Conservation (phyloP, 2,329 filamentous ascomycete genomes). For the Aspergillus luchuensis region DNA sequence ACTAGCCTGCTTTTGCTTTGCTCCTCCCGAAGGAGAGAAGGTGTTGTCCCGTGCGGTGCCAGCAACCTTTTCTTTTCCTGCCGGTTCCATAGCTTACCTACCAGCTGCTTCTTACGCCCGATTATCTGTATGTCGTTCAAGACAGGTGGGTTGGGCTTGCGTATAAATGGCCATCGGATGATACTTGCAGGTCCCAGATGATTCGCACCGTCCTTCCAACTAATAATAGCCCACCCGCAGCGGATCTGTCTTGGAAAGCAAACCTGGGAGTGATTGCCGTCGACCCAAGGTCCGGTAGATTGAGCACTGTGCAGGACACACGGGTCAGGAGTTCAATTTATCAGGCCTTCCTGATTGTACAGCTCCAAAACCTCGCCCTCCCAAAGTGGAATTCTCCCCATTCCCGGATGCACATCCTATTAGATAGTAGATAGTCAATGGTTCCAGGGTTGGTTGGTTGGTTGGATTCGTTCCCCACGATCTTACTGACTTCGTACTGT, state of each 20-base stretch:
- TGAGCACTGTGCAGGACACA: not conserved
- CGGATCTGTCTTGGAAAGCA: conserved; percentile 6
- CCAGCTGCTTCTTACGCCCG: not conserved
- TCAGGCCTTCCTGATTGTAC: not conserved
- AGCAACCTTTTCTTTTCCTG: not conserved
- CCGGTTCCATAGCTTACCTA: not conserved
- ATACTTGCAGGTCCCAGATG: not conserved
- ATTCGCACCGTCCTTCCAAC: not conserved
- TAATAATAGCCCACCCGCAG: conserved; percentile 1
- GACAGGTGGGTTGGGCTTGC: not conserved
- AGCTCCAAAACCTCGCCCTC: not conserved
- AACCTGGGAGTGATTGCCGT: not conserved
- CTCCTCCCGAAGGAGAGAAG: not conserved
- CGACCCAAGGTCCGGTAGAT: not conserved
- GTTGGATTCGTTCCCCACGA: not conserved
- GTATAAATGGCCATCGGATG: not conserved
- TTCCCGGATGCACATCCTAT: not conserved
- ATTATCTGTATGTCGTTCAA: not conserved
- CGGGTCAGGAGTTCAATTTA: conserved; percentile 2
- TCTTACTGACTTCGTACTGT: not conserved
- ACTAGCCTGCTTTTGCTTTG: not conserved
- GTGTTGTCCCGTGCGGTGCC: not conserved
- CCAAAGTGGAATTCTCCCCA: not conserved
- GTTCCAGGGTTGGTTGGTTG: conserved; percentile 2
- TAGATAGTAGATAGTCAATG: not conserved